phyloP scores from a whole-genome alignment of 2,329 filamentous ascomycete species.

The Ampelomyces quisqualis region DNA sequence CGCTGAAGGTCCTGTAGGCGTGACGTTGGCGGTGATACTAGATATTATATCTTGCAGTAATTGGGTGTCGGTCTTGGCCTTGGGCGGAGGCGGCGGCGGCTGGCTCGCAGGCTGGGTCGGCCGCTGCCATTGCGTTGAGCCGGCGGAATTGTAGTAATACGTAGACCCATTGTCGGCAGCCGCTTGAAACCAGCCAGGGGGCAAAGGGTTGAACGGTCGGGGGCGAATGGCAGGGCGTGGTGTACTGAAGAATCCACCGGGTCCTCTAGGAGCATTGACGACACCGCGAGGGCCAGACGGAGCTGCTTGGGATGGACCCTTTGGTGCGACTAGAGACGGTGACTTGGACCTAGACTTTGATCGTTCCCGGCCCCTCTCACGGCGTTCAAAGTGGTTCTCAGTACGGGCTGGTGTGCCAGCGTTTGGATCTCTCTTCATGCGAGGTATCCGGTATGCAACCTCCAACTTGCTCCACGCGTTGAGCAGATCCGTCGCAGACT shows the following conservation, averaged over 20 bases:
- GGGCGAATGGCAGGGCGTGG: constrained; percentile 51
- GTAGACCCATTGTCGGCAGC: constrained; percentile 65
- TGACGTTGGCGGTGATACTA: constrained; percentile 71
- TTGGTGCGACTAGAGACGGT: constrained; percentile 43
- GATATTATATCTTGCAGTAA: constrained; percentile 74
- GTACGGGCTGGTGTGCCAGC: constrained; percentile 42
- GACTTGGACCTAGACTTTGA: constrained; percentile 53
- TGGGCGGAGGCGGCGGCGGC: constrained; percentile 61
- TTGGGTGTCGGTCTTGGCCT: constrained; percentile 70
- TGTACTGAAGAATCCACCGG: constrained; percentile 49
- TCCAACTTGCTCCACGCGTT: constrained; percentile 88
- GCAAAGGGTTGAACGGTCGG: constrained; percentile 64
- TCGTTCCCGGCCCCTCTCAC: constrained; percentile 52
- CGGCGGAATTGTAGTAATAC: constrained; percentile 79
- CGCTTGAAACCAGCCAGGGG: constrained; percentile 82
- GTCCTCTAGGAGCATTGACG: constrained; percentile 60
- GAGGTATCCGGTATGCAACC: constrained; percentile 87
- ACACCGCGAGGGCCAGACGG: constrained; percentile 50
- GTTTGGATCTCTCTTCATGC: constrained; percentile 79
- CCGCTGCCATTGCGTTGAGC: constrained; percentile 77
- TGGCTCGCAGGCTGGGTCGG: constrained; percentile 66
- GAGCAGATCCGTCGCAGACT: constrained; percentile 69
- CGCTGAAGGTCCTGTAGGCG: constrained; percentile 55
- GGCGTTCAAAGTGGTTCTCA: constrained; percentile 62
- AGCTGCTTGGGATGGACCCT: constrained; percentile 34